Percentiles rank a stretch among this genome's conserved stretches.
Evolutionary conservation across 106 monocot genomes (phyloP).

Genomic region (Dactylorhiza incarnata): DNA sequence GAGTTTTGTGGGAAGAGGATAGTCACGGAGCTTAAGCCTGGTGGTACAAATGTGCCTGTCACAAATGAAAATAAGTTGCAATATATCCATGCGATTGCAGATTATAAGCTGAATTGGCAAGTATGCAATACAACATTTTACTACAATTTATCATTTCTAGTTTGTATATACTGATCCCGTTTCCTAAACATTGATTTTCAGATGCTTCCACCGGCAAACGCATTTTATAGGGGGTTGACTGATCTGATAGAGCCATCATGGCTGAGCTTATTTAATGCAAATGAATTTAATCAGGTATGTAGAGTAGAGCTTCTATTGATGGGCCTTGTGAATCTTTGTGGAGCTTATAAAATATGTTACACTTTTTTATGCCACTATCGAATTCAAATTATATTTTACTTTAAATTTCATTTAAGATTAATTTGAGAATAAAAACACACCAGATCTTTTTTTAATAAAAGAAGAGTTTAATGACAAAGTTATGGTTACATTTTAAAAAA

Average conservation of each 20-base stretch:
- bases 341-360: background rate
- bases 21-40: constrained; percentile 72
- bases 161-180: background rate
- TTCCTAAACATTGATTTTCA: constrained; percentile 25
- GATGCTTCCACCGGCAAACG: constrained; percentile 92
- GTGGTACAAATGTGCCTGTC: constrained; percentile 59
- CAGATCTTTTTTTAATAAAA: background rate
- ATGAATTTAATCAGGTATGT: constrained; percentile 97
- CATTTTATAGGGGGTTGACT: constrained; percentile 82
- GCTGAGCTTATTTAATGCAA: constrained; percentile 93
- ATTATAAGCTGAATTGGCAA: constrained; percentile 90
- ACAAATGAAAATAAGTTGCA: constrained; percentile 91
- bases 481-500: background rate
- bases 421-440: background rate
- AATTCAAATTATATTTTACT: background rate
- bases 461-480: too few relatives aligned
- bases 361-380: background rate
- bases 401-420: background rate
- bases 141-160: background rate
- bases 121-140: constrained; percentile 23
- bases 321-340: background rate
- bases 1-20: constrained; percentile 55
- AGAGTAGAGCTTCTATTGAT: background rate
- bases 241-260: constrained; percentile 92
- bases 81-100: constrained; percentile 88